A percentile compares a stretch with the other conserved stretches of the same genome.
phyloP scores from a whole-genome alignment of 192 early-diverging fungal species.

The Geranomyces michiganensis region DNA sequence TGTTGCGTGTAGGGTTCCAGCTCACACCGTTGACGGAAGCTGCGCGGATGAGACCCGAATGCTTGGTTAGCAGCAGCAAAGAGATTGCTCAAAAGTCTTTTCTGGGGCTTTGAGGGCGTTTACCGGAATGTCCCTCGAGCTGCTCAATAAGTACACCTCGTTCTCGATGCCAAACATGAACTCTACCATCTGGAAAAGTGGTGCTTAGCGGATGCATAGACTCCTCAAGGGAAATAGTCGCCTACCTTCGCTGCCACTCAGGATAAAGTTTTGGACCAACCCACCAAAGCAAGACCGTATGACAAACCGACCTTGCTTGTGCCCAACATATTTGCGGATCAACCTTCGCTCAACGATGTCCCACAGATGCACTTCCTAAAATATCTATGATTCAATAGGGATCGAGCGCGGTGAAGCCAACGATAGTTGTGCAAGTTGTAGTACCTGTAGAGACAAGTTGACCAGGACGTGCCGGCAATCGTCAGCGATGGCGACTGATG shows the following conservation, averaged over 20 bases:
- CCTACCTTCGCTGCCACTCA: slow-evolving; percentile 90
- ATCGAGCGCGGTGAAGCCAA: neutral
- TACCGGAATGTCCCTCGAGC: slow-evolving; percentile 67
- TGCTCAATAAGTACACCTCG: slow-evolving; percentile 67
- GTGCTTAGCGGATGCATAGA: neutral
- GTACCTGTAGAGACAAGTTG: slow-evolving; percentile 51
- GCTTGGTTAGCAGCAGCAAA: no score
- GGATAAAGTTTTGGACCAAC: slow-evolving; percentile 74
- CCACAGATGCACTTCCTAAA: slow-evolving; percentile 87
- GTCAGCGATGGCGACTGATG: slow-evolving; percentile 62
- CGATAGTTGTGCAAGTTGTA: neutral
- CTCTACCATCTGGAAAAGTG: slow-evolving; percentile 54
- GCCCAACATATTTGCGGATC: slow-evolving; percentile 78
- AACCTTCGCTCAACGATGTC: slow-evolving; percentile 69
- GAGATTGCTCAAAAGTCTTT: neutral
- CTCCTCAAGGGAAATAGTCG: neutral
- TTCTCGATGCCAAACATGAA: slow-evolving; percentile 84
- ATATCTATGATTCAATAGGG: neutral
- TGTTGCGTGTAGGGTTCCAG: slow-evolving; percentile 69
- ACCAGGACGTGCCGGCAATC: slow-evolving; percentile 66
- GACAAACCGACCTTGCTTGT: slow-evolving; percentile 83
- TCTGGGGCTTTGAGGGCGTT: no score
- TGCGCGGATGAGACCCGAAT: slow-evolving; percentile 5
- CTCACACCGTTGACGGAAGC: slow-evolving; percentile 73
- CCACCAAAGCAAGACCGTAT: slow-evolving; percentile 94